Evolutionary conservation across 192 early-diverging fungal genomes (phyloP).

Genomic region (Podila verticillata): DNA sequence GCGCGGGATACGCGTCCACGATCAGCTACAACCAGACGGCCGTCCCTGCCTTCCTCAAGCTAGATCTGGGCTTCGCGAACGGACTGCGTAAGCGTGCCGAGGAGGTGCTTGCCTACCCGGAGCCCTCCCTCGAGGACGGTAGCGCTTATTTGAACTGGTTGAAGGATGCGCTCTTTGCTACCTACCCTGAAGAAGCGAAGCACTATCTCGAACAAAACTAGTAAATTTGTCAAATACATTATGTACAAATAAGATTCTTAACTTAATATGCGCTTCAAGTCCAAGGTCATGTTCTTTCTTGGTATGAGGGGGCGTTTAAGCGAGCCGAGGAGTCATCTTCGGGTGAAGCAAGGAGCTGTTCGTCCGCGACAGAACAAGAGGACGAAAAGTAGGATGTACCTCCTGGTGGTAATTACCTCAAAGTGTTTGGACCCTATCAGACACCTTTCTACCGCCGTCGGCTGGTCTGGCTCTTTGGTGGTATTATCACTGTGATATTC

Average conservation of each 20-base stretch:
- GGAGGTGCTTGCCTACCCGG: not conserved
- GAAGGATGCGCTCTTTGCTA: conserved; percentile 25
- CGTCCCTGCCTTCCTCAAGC: conserved; percentile 36
- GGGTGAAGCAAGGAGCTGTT: too few relatives aligned
- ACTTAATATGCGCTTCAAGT: not conserved
- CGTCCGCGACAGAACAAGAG: too few relatives aligned
- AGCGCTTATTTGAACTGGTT: conserved; percentile 25
- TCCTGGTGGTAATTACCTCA: too few relatives aligned
- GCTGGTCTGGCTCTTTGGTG: too few relatives aligned
- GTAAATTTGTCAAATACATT: not conserved
- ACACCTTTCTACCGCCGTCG: too few relatives aligned
- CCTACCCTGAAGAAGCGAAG: conserved; percentile 39
- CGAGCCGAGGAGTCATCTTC: too few relatives aligned
- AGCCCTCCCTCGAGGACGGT: conserved; percentile 13
- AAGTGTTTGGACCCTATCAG: too few relatives aligned
- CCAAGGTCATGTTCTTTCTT: too few relatives aligned
- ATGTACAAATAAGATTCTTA: not conserved
- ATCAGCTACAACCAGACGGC: conserved; percentile 32
- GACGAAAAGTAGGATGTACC: too few relatives aligned
- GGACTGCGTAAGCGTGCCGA: conserved; percentile 4
- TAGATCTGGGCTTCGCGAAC: conserved; percentile 16
- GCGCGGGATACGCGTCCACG: conserved; percentile 7
- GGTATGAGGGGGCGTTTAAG: too few relatives aligned
- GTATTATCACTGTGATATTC: too few relatives aligned
- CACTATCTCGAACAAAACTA: conserved; percentile 10